Conservation (phyloP, 257 asterid genomes). For the Capsicum rhomboideum region DNA sequence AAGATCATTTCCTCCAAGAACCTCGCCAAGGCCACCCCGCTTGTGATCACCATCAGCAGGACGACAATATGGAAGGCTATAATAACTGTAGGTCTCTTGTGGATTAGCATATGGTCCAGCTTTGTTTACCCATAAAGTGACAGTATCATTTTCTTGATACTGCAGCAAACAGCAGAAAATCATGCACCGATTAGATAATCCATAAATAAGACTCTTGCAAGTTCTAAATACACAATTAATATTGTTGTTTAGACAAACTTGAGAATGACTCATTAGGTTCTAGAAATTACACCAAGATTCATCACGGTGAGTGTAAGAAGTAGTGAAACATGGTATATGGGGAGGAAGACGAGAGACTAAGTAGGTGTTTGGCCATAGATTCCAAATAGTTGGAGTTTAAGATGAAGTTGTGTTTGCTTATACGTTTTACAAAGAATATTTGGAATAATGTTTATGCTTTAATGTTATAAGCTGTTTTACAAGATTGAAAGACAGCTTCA, state of each 20-base stretch:
- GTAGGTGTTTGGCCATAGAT: too few species aligned
- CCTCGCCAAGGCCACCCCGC: slow-evolving; percentile 67
- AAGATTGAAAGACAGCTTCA: too few species aligned
- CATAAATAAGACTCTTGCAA: neutral
- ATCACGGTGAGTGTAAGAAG: neutral
- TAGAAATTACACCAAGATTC: neutral
- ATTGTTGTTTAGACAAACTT: neutral
- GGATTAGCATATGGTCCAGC: slow-evolving; percentile 71
- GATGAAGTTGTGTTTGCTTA: too few species aligned
- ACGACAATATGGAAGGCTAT: slow-evolving; percentile 64
- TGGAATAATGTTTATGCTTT: neutral
- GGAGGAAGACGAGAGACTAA: neutral
- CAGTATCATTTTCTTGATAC: slow-evolving; percentile 48
- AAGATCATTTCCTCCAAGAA: slow-evolving; percentile 61
- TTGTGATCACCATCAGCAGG: slow-evolving; percentile 41
- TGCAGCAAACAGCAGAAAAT: slow-evolving; percentile 19
- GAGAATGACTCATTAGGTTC: neutral
- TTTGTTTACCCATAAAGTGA: slow-evolving; percentile 66
- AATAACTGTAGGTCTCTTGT: slow-evolving; percentile 72
- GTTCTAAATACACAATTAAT: neutral
- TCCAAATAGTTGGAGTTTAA: too few species aligned
- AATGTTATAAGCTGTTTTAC: too few species aligned
- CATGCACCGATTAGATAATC: neutral
- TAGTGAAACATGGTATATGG: neutral
- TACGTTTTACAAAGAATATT: too few species aligned